Evolutionary conservation across 345 rosid species (phyloP).

Genomic region (Populus simonii): DNA sequence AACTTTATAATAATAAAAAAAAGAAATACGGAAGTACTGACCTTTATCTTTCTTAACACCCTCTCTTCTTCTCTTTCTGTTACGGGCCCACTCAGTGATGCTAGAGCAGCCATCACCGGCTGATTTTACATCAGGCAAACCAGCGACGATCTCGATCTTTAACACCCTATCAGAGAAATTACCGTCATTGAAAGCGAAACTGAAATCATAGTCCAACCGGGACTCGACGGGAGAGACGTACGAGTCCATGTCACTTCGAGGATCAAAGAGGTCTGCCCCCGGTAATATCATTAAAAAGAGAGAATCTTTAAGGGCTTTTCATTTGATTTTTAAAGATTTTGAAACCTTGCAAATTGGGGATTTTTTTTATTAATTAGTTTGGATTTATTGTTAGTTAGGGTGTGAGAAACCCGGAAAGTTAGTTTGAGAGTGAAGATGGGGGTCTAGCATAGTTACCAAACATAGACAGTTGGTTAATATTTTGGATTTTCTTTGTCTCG

Average conservation of each 20-base stretch:
- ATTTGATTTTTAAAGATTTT: background rate
- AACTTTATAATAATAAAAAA: too few species aligned
- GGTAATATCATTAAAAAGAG: background rate
- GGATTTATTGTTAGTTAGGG: background rate
- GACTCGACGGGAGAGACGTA: constrained; percentile 32
- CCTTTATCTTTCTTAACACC: constrained; percentile 49
- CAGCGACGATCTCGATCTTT: constrained; percentile 59
- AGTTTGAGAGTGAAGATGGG: background rate
- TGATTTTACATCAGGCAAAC: constrained; percentile 38
- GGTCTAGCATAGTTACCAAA: background rate
- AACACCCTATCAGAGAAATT: constrained; percentile 78
- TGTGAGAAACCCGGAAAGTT: background rate
- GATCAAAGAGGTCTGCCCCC: constrained; percentile 41
- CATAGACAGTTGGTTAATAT: background rate
- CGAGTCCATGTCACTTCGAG: constrained; percentile 41
- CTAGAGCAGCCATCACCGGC: constrained; percentile 48
- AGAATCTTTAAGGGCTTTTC: background rate
- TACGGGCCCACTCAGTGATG: constrained; percentile 63
- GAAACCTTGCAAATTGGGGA: background rate
- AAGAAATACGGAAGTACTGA: background rate
- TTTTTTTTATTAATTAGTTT: background rate
- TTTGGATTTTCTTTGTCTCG: too few species aligned
- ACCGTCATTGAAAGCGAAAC: constrained; percentile 72
- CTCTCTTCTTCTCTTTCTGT: constrained; percentile 70
- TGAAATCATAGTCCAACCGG: constrained; percentile 51